These are phyloP conservation scores for Trametopsis cervina DNA, from an alignment of 768 basidiomycete species.

Conservation along the genomic window DNA sequence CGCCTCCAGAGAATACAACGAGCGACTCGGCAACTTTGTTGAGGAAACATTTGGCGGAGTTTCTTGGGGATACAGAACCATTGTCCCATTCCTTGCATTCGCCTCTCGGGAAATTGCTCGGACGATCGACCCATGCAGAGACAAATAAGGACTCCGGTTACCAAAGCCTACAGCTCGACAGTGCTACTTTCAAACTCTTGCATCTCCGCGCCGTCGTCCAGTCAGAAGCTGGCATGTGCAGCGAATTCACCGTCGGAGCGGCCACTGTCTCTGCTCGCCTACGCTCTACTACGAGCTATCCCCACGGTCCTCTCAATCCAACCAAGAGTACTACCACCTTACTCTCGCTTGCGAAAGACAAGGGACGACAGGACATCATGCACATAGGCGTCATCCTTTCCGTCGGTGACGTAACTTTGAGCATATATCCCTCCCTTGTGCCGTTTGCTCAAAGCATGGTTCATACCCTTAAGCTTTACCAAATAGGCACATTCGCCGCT, in stretches of 20 bases:
- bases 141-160: background rate
- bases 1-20: background rate
- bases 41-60: slow-evolving; percentile 6
- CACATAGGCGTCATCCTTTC: slow-evolving; percentile 29
- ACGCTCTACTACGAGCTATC: slow-evolving; percentile 1
- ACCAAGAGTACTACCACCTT: slow-evolving; percentile 7
- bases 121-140: background rate
- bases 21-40: background rate
- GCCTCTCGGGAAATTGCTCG: background rate
- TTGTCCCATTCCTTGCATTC: background rate
- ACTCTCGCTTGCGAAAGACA: slow-evolving; percentile 9
- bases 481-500: background rate
- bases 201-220: slow-evolving; percentile 3
- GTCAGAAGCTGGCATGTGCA: background rate
- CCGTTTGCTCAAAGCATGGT: slow-evolving; percentile 47
- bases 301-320: background rate
- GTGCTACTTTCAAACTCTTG: background rate
- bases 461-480: slow-evolving; percentile 18
- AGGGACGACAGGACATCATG: slow-evolving; percentile 8
- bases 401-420: slow-evolving; percentile 34
- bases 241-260: slow-evolving; percentile 8
- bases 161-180: background rate
- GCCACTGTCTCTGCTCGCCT: slow-evolving; percentile 1
- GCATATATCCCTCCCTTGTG: slow-evolving; percentile 52
- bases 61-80: slow-evolving; percentile 2